Conservation (phyloP, 164 flowering plant genomes). For the Vitis labrusca region DNA sequence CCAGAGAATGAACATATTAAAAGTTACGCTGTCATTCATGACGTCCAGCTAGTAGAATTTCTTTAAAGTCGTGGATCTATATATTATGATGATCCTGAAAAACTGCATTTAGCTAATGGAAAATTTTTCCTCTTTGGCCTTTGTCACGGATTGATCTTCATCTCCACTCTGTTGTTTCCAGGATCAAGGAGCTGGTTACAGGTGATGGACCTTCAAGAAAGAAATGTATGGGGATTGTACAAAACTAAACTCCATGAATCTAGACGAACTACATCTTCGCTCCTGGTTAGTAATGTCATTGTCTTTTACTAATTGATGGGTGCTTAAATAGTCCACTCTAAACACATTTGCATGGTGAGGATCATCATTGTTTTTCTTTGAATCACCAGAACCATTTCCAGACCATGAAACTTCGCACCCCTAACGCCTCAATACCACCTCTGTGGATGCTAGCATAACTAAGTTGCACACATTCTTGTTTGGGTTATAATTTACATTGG, state of each 20-base stretch:
- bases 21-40: no score
- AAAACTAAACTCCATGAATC: constrained; percentile 31
- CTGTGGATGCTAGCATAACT: no score
- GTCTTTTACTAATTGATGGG: no score
- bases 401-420: no score
- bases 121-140: background rate
- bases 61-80: background rate
- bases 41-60: background rate
- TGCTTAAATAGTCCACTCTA: no score
- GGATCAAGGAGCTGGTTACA: constrained; percentile 58
- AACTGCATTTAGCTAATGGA: background rate
- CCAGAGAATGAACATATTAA: no score
- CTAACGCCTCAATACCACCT: no score
- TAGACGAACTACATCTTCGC: constrained; percentile 61
- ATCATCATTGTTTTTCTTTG: no score
- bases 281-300: constrained; percentile 58
- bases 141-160: background rate
- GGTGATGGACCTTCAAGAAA: constrained; percentile 28
- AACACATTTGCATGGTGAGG: no score
- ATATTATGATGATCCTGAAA: background rate
- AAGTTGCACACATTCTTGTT: no score
- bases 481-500: no score
- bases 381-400: no score
- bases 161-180: constrained; percentile 19
- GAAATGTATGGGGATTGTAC: constrained; percentile 57